Evolutionary conservation across 257 asterid species (phyloP), one percentile per base, ranked within the genome.

Genomic region (Petrea volubilis): DNA sequence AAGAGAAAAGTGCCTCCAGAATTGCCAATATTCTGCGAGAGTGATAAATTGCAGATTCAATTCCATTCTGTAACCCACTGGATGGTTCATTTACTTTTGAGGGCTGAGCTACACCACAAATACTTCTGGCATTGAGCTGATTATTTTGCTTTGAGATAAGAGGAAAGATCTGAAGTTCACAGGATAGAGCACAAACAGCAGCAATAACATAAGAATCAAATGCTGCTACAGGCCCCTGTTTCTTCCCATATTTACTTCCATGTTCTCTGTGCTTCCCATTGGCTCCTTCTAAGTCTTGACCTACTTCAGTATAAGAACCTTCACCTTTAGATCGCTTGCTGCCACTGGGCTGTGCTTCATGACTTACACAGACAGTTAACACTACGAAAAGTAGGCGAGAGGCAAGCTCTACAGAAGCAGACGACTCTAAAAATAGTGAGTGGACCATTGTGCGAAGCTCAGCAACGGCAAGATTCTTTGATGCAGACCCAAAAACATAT

Each of bases 181-280:
- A 92, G 4, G 97, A 86, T 63, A 92, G 87, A 73, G 97, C 96
- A 81, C 96, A 92, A 43, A 92, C 86, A 73, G 96, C 95, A 76
- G 97, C 97, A 74, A 87, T 79, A 23, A 92, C 92, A 83, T 87
- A 92, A 73, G 96, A 92, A 79, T 87, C 97, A 73, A 89, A 92
- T 43, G 95, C 90, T 31, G 97, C 91, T 46, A 89, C 83, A 7
- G 96, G 96, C 60, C 96, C 91, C 68, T 71, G 89, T 65, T 77
- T 86, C 64, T 85, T 85, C 25, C 64, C 57, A 73, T 57, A 78
- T 77, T 70, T 82, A 50, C 68, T 73, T 33, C 70, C 81, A 11
- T 18, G 28, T 56, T 72, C 86, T 74, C 61, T 79, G 36, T 57
- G 79, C 51, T 75, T 82, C 69, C 86, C 83, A 46, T 67, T 63